These are phyloP conservation scores for Cornus kousa DNA, from an alignment of 148 eudicot genomes.

Conservation along the genomic window DNA sequence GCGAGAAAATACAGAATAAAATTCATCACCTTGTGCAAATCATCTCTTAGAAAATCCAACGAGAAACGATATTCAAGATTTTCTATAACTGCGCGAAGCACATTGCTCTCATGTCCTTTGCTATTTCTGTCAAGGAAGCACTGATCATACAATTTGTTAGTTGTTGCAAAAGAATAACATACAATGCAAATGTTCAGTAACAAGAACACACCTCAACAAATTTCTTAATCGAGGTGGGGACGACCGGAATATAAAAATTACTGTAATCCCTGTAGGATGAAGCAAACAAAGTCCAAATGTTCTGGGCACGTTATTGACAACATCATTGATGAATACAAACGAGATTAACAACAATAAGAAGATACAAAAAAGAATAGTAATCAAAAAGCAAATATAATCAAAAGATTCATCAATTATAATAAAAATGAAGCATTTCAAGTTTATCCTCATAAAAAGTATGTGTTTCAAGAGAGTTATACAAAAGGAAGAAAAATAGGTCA, in stretches of 20 bases:
- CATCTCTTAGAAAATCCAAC: conserved; percentile 32
- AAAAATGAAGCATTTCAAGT: not conserved
- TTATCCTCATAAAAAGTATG: not conserved
- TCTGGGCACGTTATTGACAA: not conserved
- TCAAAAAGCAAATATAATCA: conserved; percentile 14
- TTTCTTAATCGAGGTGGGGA: conserved; percentile 72
- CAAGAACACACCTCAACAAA: conserved; percentile 45
- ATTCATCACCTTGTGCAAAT: conserved; percentile 54
- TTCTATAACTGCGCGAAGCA: conserved; percentile 75
- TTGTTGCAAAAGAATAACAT: not conserved
- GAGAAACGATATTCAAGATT: conserved; percentile 74
- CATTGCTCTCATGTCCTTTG: conserved; percentile 64
- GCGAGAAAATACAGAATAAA: not conserved
- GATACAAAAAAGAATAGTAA: not conserved
- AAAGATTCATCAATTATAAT: conserved; percentile 26
- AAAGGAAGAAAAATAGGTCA: too few relatives aligned
- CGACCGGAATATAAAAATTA: conserved; percentile 80
- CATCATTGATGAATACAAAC: not conserved
- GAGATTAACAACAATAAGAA: not conserved
- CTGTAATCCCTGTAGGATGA: conserved; percentile 66
- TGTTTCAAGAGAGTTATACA: too few relatives aligned
- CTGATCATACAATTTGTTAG: conserved; percentile 31
- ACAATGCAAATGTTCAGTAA: not conserved
- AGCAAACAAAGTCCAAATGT: conserved; percentile 13
- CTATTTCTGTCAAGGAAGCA: conserved; percentile 59